Evolutionary conservation across 331 rosid genomes (phyloP).

Genomic region (Spiraea crenata): DNA sequence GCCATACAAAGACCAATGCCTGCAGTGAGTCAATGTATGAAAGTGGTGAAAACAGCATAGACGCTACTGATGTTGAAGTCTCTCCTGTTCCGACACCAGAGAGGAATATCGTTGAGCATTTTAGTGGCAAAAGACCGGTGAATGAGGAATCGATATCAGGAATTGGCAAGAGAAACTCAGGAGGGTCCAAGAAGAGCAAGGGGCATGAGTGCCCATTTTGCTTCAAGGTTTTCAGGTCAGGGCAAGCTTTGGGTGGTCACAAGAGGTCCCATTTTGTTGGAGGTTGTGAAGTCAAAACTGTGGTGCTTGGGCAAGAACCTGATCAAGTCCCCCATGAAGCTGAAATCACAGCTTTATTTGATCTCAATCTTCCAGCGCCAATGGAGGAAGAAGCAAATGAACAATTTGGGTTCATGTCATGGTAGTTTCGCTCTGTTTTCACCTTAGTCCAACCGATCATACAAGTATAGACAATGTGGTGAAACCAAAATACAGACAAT

Average conservation of each 20-base stretch:
- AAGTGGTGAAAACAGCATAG: constrained; percentile 63
- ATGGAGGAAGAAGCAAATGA: constrained; percentile 55
- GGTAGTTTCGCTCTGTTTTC: constrained; percentile 14
- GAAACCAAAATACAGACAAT: no score
- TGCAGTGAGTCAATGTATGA: constrained; percentile 49
- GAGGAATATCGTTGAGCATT: constrained; percentile 21
- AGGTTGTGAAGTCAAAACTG: constrained; percentile 55
- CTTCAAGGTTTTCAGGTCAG: constrained; percentile 66
- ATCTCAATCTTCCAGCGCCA: constrained; percentile 93
- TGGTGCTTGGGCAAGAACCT: constrained; percentile 45
- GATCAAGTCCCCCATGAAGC: constrained; percentile 25
- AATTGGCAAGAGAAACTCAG: constrained; percentile 45
- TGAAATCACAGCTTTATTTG: constrained; percentile 49
- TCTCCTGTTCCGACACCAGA: constrained; percentile 33
- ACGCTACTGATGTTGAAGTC: constrained; percentile 24
- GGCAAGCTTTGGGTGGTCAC: constrained; percentile 98
- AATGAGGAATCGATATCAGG: constrained; percentile 23
- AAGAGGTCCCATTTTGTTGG: constrained; percentile 91
- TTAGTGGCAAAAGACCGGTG: constrained; percentile 23
- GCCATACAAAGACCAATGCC: constrained; percentile 31
- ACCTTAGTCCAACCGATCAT: neutral
- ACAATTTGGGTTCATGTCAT: constrained; percentile 34
- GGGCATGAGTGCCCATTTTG: constrained; percentile 88
- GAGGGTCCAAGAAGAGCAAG: constrained; percentile 55
- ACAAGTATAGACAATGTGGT: no score